Evolutionary conservation across 306 rosid species (phyloP).

Genomic region (Crotalaria pallida): DNA sequence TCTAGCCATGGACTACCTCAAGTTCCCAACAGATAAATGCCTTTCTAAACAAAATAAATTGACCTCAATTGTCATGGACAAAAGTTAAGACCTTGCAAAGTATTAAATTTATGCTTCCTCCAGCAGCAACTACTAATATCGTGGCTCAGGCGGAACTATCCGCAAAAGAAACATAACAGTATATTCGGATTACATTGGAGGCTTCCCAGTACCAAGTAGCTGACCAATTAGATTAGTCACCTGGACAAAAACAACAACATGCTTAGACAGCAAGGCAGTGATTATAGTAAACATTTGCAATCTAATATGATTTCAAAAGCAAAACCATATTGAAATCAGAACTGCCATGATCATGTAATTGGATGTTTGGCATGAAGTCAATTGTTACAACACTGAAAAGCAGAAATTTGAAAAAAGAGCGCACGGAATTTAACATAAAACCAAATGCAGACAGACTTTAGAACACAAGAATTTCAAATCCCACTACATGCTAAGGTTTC

Average conservation of each 20-base stretch:
- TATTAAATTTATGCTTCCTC: slow-evolving; percentile 17
- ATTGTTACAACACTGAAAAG: not conserved
- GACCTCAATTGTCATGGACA: slow-evolving; percentile 19
- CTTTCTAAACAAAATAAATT: slow-evolving; percentile 13
- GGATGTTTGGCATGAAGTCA: not conserved
- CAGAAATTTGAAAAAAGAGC: not conserved
- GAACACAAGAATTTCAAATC: not conserved
- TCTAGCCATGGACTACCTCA: slow-evolving; percentile 6
- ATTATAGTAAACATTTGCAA: not conserved
- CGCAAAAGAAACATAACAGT: not conserved
- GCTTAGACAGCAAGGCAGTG: not conserved
- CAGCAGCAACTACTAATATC: slow-evolving; percentile 10
- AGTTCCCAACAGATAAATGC: slow-evolving; percentile 10
- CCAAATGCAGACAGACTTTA: not conserved
- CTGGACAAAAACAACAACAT: slow-evolving; percentile 23
- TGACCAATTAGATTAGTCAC: slow-evolving; percentile 83
- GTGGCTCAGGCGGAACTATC: not conserved
- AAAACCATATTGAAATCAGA: not conserved
- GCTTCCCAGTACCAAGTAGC: slow-evolving; percentile 77
- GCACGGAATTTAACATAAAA: not conserved
- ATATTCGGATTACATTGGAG: slow-evolving; percentile 43
- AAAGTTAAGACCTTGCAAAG: slow-evolving; percentile 11
- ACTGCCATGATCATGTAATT: not conserved
- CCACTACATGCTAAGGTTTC: not conserved
- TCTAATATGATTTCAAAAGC: not conserved